phyloP scores from a whole-genome alignment of 768 basidiomycete genomes.

The Lyophyllum atratum region DNA sequence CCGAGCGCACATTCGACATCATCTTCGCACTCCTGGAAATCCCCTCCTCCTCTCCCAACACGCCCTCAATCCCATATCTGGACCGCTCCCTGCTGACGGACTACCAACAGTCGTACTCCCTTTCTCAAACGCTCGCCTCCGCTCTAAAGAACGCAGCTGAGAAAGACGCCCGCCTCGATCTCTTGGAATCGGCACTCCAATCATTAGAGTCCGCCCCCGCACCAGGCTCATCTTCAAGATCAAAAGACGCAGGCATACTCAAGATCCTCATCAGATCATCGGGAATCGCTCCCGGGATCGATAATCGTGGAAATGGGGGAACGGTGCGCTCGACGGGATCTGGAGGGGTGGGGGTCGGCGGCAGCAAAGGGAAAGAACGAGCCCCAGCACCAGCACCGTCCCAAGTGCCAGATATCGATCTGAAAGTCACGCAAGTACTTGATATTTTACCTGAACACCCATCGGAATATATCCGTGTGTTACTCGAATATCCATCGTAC shows the following conservation, averaged over 20 bases:
- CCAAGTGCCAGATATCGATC: conserved; percentile 49
- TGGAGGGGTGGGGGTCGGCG: not conserved
- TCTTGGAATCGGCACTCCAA: conserved; percentile 54
- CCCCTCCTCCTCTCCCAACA: conserved; percentile 33
- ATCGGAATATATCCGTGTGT: conserved; percentile 54
- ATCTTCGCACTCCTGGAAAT: conserved; percentile 61
- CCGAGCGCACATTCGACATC: conserved; percentile 57
- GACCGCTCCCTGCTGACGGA: conserved; percentile 69
- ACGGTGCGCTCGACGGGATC: conserved; percentile 6
- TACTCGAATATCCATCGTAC: conserved; percentile 55
- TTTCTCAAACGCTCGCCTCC: conserved; percentile 50
- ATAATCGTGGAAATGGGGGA: conserved; percentile 34
- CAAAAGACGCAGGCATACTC: conserved; percentile 55
- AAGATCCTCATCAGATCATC: conserved; percentile 66
- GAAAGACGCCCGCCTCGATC: conserved; percentile 59
- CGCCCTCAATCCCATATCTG: conserved; percentile 53
- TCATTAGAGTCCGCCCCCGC: conserved; percentile 32
- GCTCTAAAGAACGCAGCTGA: conserved; percentile 46
- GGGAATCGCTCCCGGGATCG: conserved; percentile 43
- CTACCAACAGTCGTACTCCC: conserved; percentile 68
- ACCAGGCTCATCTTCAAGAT: not conserved
- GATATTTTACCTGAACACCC: conserved; percentile 73
- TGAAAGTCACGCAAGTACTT: conserved; percentile 67
- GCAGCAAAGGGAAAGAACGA: conserved; percentile 47
- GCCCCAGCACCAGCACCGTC: conserved; percentile 16